Conservation (phyloP, 805 yeast genomes). For the Yamadazyma akitaensis region DNA sequence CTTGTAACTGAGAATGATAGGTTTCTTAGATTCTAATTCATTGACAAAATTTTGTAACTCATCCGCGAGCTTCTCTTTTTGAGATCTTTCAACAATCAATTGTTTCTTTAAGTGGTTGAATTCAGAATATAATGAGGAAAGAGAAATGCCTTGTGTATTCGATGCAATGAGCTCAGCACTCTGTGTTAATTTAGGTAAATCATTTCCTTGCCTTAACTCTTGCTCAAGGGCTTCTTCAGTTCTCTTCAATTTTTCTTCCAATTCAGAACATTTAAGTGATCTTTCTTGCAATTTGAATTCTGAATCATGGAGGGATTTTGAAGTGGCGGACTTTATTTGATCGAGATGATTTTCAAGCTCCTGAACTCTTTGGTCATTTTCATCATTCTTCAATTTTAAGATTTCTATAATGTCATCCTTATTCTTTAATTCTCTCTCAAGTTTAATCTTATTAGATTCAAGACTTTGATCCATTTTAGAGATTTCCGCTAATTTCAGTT, state of each 20-base stretch:
- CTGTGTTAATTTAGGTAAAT: slow-evolving; percentile 47
- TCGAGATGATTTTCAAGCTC: slow-evolving; percentile 51
- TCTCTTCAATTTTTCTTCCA: slow-evolving; percentile 35
- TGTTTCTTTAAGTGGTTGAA: slow-evolving; percentile 62
- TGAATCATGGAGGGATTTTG: slow-evolving; percentile 30
- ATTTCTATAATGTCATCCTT: slow-evolving; percentile 61
- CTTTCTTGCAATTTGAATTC: slow-evolving; percentile 32
- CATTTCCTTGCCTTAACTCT: slow-evolving; percentile 37
- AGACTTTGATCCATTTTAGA: slow-evolving; percentile 22
- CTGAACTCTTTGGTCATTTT: slow-evolving; percentile 48
- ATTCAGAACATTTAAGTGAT: slow-evolving; percentile 29
- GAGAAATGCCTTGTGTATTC: slow-evolving; percentile 47
- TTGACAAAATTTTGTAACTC: slow-evolving; percentile 69
- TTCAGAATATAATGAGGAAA: slow-evolving; percentile 65
- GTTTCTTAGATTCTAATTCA: slow-evolving; percentile 77
- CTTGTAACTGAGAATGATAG: slow-evolving; percentile 66
- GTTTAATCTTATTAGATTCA: slow-evolving; percentile 47
- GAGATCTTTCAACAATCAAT: slow-evolving; percentile 63
- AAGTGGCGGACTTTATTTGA: slow-evolving; percentile 37
- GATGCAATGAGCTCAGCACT: slow-evolving; percentile 55
- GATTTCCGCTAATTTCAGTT: slow-evolving; percentile 19
- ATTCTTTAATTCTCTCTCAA: slow-evolving; percentile 36
- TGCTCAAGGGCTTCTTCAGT: slow-evolving; percentile 41
- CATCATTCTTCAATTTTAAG: slow-evolving; percentile 50
- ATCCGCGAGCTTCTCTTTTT: slow-evolving; percentile 64